Conservation (phyloP, 1,139 yeast genomes). For the Yamadazyma aaseri region DNA sequence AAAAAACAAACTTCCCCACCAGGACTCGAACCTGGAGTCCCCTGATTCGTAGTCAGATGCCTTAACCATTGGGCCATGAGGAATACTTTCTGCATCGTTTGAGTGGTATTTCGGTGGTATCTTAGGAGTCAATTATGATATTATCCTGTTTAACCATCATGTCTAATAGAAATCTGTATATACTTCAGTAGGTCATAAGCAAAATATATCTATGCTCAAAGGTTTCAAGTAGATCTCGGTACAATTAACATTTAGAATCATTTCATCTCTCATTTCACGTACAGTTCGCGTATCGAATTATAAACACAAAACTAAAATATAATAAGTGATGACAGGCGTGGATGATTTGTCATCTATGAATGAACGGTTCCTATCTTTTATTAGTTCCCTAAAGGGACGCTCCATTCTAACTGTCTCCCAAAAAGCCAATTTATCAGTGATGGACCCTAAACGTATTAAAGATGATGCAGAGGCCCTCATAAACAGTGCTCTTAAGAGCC, state of each 20-base stretch:
- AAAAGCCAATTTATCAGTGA: slow-evolving; percentile 2
- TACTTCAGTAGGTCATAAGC: no score
- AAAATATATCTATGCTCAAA: no score
- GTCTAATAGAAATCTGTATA: no score
- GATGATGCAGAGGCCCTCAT: slow-evolving; percentile 6
- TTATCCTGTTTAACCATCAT: no score
- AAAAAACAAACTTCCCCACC: slow-evolving; percentile 76
- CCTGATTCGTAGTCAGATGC: slow-evolving; percentile 72
- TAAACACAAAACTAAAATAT: slow-evolving; percentile 1
- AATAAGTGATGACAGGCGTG: neutral
- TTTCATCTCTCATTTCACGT: no score
- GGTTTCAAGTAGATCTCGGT: no score
- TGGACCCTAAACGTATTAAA: slow-evolving; percentile 5
- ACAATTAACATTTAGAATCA: no score
- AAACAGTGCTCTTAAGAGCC: neutral
- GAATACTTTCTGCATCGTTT: no score
- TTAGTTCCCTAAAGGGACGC: neutral
- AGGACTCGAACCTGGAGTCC: slow-evolving; percentile 95
- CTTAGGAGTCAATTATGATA: no score
- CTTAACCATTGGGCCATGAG: slow-evolving; percentile 59
- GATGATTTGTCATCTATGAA: no score
- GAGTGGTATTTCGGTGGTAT: no score
- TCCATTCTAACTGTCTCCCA: slow-evolving; percentile 2
- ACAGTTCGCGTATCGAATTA: neutral
- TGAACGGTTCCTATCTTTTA: neutral